Percentiles rank a stretch among this genome's conserved stretches.
phyloP scores from a whole-genome alignment of 106 monocot genomes.

The Acanthochlamys bracteata region DNA sequence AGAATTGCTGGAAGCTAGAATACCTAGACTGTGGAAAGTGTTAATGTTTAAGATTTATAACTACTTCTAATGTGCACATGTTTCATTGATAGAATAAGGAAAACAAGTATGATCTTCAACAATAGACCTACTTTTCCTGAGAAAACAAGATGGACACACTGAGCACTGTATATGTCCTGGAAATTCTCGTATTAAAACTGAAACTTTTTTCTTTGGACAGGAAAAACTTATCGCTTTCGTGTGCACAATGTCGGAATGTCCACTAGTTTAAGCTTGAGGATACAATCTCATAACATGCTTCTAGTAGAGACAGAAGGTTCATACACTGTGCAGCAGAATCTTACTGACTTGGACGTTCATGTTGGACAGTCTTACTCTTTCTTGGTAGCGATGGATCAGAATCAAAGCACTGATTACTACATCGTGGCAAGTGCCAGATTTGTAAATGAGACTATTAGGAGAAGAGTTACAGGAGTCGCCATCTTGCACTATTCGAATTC shows the following conservation, averaged over 20 bases:
- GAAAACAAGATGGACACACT: too few relatives aligned
- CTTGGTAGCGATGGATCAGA: constrained; percentile 8
- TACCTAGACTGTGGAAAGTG: too few relatives aligned
- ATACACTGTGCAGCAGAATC: constrained; percentile 9
- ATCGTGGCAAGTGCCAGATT: constrained; percentile 11
- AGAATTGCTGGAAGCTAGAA: too few relatives aligned
- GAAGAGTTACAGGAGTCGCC: constrained; percentile 6
- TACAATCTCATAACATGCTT: constrained; percentile 6
- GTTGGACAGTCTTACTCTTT: constrained; percentile 12
- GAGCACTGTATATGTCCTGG: too few relatives aligned
- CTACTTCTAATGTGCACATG: too few relatives aligned
- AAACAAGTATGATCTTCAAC: too few relatives aligned
- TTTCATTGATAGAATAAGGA: too few relatives aligned
- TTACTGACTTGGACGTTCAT: constrained; percentile 7
- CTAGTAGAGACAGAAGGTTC: constrained; percentile 14
- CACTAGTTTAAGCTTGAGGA: constrained; percentile 7
- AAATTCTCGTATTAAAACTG: background rate
- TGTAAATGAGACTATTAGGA: constrained; percentile 3
- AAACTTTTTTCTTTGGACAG: background rate
- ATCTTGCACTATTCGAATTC: constrained; percentile 9
- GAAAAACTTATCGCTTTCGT: constrained; percentile 5
- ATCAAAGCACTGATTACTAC: constrained; percentile 9
- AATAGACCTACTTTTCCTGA: too few relatives aligned
- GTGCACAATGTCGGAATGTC: constrained; percentile 5
- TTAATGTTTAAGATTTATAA: too few relatives aligned